Conservation (phyloP, 78 protist genomes). For the Dictyostelium citrinum region DNA sequence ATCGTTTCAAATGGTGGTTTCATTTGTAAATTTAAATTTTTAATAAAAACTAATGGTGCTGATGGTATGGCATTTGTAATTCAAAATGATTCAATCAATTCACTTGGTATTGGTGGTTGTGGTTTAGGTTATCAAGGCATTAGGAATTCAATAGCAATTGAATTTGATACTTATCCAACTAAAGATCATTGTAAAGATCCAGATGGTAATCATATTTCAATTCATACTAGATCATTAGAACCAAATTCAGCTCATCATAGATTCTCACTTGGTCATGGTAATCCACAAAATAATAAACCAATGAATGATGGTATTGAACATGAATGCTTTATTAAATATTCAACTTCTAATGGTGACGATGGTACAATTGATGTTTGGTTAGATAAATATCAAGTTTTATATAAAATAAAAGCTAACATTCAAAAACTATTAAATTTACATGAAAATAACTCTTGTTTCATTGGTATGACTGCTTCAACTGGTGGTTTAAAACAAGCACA, state of each 20-base stretch:
- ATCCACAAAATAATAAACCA: not conserved
- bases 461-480: slow-evolving; percentile 82
- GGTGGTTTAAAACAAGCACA: slow-evolving; percentile 81
- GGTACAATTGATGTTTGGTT: slow-evolving; percentile 12
- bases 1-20: slow-evolving; percentile 9
- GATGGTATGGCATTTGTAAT: slow-evolving; percentile 85
- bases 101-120: slow-evolving; percentile 67
- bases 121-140: slow-evolving; percentile 78
- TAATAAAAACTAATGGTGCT: slow-evolving; percentile 52
- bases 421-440: slow-evolving; percentile 5
- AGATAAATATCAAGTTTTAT: slow-evolving; percentile 4
- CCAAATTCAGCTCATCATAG: slow-evolving; percentile 57
- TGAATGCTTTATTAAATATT: slow-evolving; percentile 3
- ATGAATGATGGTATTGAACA: slow-evolving; percentile 56
- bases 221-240: not conserved
- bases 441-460: not conserved
- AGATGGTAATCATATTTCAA: slow-evolving; percentile 63
- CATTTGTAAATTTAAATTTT: slow-evolving; percentile 25
- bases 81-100: slow-evolving; percentile 34
- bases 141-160: slow-evolving; percentile 73
- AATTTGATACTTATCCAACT: slow-evolving; percentile 65
- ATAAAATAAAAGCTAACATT: not conserved
- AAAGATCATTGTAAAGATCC: slow-evolving; percentile 52
- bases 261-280: slow-evolving; percentile 18
- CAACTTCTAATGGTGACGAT: not conserved